Conservation (phyloP, 768 basidiomycete genomes). For the Dioszegia crocea region DNA sequence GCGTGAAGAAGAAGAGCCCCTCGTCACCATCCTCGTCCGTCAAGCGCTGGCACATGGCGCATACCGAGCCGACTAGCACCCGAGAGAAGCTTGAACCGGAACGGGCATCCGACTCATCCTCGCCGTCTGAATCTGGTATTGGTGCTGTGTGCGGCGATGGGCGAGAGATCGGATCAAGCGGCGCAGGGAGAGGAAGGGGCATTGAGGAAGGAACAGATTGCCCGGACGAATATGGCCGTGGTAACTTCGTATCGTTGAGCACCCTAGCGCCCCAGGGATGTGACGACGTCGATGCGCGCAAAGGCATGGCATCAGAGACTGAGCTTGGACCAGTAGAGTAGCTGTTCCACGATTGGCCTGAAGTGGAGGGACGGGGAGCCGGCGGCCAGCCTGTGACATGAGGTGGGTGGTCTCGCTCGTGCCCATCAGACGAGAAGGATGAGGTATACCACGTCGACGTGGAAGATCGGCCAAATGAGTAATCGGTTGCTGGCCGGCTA, state of each 20-base stretch:
- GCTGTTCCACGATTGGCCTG: too few relatives aligned
- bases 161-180: too few relatives aligned
- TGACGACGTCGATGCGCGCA: neutral
- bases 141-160: too few relatives aligned
- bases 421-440: conserved; percentile 5
- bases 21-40: conserved; percentile 76
- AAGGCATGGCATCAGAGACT: too few relatives aligned
- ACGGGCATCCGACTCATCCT: conserved; percentile 36
- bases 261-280: neutral
- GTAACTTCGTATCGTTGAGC: neutral
- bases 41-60: conserved; percentile 77
- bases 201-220: neutral
- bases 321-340: too few relatives aligned
- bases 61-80: conserved; percentile 83
- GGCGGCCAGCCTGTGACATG: conserved; percentile 6
- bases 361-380: neutral
- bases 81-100: conserved; percentile 64
- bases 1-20: conserved; percentile 92
- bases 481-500: conserved; percentile 22
- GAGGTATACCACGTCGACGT: conserved; percentile 20
- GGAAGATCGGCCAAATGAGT: conserved; percentile 19
- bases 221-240: neutral
- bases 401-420: neutral
- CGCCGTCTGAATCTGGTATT: neutral
- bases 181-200: neutral